Percentiles rank a stretch among this genome's conserved stretches.
phyloP scores from a whole-genome alignment of 352 stramenopile species.

The Peronosclerospora sorghi region DNA sequence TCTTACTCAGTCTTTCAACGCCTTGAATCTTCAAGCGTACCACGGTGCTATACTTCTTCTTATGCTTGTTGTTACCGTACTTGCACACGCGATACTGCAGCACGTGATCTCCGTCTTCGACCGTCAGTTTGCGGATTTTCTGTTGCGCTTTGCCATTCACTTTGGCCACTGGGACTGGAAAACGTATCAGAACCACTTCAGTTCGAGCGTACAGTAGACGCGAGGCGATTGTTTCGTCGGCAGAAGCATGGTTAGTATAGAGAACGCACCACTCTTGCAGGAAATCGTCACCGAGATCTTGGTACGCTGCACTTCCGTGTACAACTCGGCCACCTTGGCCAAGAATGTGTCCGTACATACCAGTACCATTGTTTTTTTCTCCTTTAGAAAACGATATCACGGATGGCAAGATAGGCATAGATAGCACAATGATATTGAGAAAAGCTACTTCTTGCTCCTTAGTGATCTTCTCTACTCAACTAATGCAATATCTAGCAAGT shows the following conservation, averaged over 20 bases:
- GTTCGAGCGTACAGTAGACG: too few relatives aligned
- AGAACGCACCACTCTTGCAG: conserved; percentile 63
- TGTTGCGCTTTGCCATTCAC: conserved; percentile 26
- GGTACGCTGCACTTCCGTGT: conserved; percentile 21
- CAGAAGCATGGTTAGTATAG: too few relatives aligned
- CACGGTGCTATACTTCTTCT: conserved; percentile 74
- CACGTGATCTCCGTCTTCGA: conserved; percentile 38
- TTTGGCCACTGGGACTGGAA: conserved; percentile 26
- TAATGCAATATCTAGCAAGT: conserved; percentile 54
- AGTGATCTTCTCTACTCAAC: conserved; percentile 20
- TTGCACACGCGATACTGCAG: conserved; percentile 66
- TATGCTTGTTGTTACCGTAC: conserved; percentile 84
- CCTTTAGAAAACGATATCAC: too few relatives aligned
- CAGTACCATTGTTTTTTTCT: conserved; percentile 50
- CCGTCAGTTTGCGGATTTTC: conserved; percentile 24
- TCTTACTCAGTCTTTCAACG: background rate
- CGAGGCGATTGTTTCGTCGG: too few relatives aligned
- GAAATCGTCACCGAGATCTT: conserved; percentile 50
- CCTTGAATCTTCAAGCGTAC: conserved; percentile 18
- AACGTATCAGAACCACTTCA: too few relatives aligned
- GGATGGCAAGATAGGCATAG: too few relatives aligned
- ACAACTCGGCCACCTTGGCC: conserved; percentile 45
- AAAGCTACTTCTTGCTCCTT: too few relatives aligned
- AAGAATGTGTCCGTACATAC: conserved; percentile 58
- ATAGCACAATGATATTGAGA: too few relatives aligned